phyloP scores from a whole-genome alignment of 176 grass and related monocot species.

The Triticum monococcum region DNA sequence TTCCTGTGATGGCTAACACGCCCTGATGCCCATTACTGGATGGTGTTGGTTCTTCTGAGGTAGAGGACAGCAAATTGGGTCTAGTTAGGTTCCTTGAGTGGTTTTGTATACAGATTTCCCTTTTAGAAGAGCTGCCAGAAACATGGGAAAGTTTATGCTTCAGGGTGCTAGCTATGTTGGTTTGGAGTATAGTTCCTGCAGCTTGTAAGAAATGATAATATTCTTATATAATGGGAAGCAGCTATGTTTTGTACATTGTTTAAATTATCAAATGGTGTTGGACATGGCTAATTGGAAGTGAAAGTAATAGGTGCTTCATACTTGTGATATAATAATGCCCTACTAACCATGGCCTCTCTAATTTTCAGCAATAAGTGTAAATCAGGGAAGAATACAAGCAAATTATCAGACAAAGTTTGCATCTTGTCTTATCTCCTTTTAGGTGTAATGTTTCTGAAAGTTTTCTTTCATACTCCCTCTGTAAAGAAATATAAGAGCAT shows the following conservation, averaged over 20 bases:
- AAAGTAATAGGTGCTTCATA: not conserved
- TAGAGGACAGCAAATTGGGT: not conserved
- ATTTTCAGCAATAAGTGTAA: not conserved
- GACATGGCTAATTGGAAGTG: not conserved
- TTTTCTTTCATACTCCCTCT: not conserved
- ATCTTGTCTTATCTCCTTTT: not conserved
- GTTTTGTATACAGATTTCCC: conserved; percentile 1
- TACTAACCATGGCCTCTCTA: not conserved
- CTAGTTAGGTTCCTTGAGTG: conserved; percentile 6
- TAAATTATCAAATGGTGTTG: conserved; percentile 9
- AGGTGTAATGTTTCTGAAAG: not conserved
- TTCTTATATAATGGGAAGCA: conserved; percentile 10
- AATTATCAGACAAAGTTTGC: not conserved
- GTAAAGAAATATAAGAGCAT: no score
- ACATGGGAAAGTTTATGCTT: not conserved
- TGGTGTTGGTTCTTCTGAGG: conserved; percentile 7
- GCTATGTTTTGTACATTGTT: conserved; percentile 25
- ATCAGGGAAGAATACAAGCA: not conserved
- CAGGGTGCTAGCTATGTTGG: not conserved
- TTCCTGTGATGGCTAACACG: conserved; percentile 23
- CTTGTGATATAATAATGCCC: not conserved
- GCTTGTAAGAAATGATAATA: conserved; percentile 5
- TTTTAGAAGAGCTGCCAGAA: not conserved
- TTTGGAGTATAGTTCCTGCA: conserved; percentile 10
- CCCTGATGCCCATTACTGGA: not conserved